Conservation (phyloP, 805 yeast species). For the Candida tammaniensis region DNA sequence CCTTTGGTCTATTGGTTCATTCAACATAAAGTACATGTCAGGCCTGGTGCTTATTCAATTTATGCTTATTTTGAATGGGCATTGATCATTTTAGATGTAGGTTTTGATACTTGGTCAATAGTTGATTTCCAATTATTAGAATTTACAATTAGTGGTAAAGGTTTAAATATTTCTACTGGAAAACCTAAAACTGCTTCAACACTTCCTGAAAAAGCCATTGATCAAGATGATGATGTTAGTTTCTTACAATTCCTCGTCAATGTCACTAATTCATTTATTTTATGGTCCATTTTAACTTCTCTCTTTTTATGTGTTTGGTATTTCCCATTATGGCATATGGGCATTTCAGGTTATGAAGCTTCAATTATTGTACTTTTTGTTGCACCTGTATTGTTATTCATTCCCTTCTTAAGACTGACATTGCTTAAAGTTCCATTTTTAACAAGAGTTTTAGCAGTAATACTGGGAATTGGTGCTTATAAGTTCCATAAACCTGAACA, state of each 20-base stretch:
- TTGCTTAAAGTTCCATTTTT: slow-evolving; percentile 48
- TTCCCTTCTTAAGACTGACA: slow-evolving; percentile 37
- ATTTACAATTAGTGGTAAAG: slow-evolving; percentile 31
- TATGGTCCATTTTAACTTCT: slow-evolving; percentile 84
- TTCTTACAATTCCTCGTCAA: slow-evolving; percentile 40
- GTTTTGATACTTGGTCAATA: slow-evolving; percentile 78
- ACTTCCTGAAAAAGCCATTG: neutral
- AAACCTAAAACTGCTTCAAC: slow-evolving; percentile 1
- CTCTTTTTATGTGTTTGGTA: slow-evolving; percentile 89
- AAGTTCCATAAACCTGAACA: slow-evolving; percentile 63
- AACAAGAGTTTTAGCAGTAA: slow-evolving; percentile 51
- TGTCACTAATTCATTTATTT: slow-evolving; percentile 65
- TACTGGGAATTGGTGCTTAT: slow-evolving; percentile 76
- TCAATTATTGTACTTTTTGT: slow-evolving; percentile 50
- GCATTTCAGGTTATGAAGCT: slow-evolving; percentile 91
- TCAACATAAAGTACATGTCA: slow-evolving; percentile 84
- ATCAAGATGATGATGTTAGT: slow-evolving; percentile 29
- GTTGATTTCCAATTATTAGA: slow-evolving; percentile 66
- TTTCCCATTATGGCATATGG: slow-evolving; percentile 98
- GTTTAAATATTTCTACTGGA: slow-evolving; percentile 2
- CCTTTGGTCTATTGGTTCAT: slow-evolving; percentile 88
- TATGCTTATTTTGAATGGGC: slow-evolving; percentile 97
- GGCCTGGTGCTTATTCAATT: slow-evolving; percentile 92
- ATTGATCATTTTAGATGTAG: slow-evolving; percentile 76
- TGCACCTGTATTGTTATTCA: slow-evolving; percentile 55